Conservation (phyloP, 768 basidiomycete species). For the Kwoniella europaea region DNA sequence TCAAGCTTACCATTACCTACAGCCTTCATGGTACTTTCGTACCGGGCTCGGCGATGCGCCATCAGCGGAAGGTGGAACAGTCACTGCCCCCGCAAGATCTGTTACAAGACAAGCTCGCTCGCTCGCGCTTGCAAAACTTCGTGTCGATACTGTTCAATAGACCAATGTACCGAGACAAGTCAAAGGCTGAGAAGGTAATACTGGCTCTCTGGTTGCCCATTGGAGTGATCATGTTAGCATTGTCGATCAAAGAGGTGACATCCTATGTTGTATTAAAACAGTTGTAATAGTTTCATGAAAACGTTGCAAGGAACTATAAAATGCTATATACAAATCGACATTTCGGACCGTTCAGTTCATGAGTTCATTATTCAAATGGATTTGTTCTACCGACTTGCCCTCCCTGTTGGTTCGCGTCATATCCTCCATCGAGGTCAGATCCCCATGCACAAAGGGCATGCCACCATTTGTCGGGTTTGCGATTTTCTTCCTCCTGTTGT, state of each 20-base stretch:
- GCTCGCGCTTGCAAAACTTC: conserved; percentile 46
- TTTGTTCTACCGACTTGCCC: conserved; percentile 55
- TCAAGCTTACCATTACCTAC: conserved; percentile 21
- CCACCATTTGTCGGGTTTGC: conserved; percentile 54
- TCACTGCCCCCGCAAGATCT: conserved; percentile 39
- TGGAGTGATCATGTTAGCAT: conserved; percentile 34
- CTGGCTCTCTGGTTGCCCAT: conserved; percentile 43
- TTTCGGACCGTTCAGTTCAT: conserved; percentile 1
- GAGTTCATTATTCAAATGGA: conserved; percentile 51
- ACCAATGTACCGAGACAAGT: conserved; percentile 36
- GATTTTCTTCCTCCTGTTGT: conserved; percentile 17
- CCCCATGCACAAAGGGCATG: conserved; percentile 58
- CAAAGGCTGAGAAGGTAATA: conserved; percentile 32
- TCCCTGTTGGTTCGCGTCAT: conserved; percentile 43
- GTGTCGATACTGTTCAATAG: conserved; percentile 48
- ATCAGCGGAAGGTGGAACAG: conserved; percentile 30
- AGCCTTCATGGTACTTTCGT: conserved; percentile 51
- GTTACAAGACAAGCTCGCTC: conserved; percentile 46
- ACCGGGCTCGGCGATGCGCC: conserved; percentile 28
- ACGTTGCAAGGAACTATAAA: neutral
- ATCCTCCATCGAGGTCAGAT: conserved; percentile 53
- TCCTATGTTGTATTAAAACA: neutral
- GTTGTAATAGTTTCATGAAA: neutral
- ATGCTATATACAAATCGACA: neutral
- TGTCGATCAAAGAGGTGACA: conserved; percentile 31